phyloP scores from a whole-genome alignment of 2,329 filamentous ascomycete genomes.

The Neonectria magnoliae region DNA sequence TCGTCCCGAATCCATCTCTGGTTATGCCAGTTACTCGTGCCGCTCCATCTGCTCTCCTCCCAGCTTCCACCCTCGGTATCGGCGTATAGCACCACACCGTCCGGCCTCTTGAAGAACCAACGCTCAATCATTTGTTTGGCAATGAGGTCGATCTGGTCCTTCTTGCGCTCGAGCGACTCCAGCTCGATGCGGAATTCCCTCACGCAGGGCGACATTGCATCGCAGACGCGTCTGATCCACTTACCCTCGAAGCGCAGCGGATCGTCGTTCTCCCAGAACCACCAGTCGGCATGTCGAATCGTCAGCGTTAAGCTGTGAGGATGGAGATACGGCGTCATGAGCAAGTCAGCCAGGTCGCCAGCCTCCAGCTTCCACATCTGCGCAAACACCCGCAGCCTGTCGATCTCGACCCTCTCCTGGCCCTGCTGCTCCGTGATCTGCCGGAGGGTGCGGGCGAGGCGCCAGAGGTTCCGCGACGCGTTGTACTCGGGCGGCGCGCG shows the following conservation, averaged over 20 bases:
- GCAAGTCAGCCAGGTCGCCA: conserved; percentile 38
- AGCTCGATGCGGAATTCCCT: conserved; percentile 55
- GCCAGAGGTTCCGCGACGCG: neutral
- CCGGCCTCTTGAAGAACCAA: conserved; percentile 43
- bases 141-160: conserved; percentile 56
- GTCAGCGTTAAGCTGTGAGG: conserved; percentile 55
- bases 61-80: conserved; percentile 37
- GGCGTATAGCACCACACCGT: conserved; percentile 46
- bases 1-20: conserved; percentile 56
- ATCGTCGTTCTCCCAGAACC: conserved; percentile 53
- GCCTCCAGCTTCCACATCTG: conserved; percentile 53
- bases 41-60: conserved; percentile 53
- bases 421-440: conserved; percentile 36
- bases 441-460: conserved; percentile 22
- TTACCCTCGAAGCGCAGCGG: conserved; percentile 47
- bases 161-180: conserved; percentile 59
- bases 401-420: conserved; percentile 39
- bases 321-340: conserved; percentile 43
- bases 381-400: conserved; percentile 52
- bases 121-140: conserved; percentile 39
- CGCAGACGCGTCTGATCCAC: conserved; percentile 48
- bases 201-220: conserved; percentile 46
- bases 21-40: conserved; percentile 53
- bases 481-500: conserved; percentile 46
- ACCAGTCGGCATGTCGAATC: conserved; percentile 61